Evolutionary conservation across 164 flowering plant genomes (phyloP).

Genomic region (Aristolochia contorta): DNA sequence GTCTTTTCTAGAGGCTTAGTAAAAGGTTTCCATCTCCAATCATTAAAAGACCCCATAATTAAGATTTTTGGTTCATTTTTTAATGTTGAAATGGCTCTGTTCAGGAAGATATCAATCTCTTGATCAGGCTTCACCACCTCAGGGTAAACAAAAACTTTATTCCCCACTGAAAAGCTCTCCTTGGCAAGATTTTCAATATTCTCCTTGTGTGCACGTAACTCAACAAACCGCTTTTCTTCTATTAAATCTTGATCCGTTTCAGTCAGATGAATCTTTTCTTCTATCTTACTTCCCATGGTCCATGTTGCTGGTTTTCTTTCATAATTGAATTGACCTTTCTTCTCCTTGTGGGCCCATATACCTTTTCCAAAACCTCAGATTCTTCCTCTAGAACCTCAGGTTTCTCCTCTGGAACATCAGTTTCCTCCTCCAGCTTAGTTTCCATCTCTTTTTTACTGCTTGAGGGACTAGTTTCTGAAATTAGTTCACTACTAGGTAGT

Average conservation of each 20-base stretch:
- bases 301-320: slow-evolving; percentile 2
- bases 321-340: slow-evolving; percentile 10
- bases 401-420: background rate
- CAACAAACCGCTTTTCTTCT: background rate
- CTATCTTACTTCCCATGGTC: slow-evolving; percentile 8
- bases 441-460: background rate
- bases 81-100: slow-evolving; percentile 59
- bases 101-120: slow-evolving; percentile 67
- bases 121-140: slow-evolving; percentile 54
- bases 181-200: slow-evolving; percentile 53
- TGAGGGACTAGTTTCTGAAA: background rate
- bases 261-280: slow-evolving; percentile 19
- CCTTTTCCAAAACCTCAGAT: background rate
- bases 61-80: slow-evolving; percentile 53
- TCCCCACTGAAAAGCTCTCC: slow-evolving; percentile 39
- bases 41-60: slow-evolving; percentile 94
- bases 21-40: slow-evolving; percentile 89
- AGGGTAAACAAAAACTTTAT: slow-evolving; percentile 66
- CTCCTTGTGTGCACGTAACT: slow-evolving; percentile 17
- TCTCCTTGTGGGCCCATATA: slow-evolving; percentile 12
- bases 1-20: slow-evolving; percentile 57
- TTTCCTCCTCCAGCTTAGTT: background rate
- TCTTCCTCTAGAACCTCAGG: background rate
- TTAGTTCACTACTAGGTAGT: slow-evolving; percentile 14
- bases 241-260: slow-evolving; percentile 10